Base-by-base conservation (phyloP, 768 basidiomycete species). In the Naganishia onofrii region DNA sequence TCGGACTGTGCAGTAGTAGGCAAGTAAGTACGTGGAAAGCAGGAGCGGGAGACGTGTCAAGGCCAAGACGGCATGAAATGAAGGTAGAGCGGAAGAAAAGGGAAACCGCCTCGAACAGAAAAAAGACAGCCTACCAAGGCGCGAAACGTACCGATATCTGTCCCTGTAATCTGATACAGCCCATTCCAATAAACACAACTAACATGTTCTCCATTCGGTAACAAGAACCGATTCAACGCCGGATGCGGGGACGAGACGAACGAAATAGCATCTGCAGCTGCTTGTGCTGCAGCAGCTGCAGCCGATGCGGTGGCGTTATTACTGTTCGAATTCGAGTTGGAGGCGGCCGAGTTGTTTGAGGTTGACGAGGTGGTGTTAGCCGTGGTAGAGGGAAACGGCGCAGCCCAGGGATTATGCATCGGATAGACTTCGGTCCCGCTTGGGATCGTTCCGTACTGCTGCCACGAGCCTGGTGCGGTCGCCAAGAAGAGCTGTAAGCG, bases 181-280 rank as follows among this genome's bases (percentile, higher is more conserved):
- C 92, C 89, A 60, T 88, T 87, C 94, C 94, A 97, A 21, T 92
- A 85, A 12, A 96, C 90, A 78, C 94, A 97, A 6, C 90, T 88
- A 51, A 97, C 91, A 76, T 88, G 89, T 70, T 84, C 93, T 60
- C 90, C 88, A 68, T 89, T 87, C 0, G 94, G 93, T 19, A 97
- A 86, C 46, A 88, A 85, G 81, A 96, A 96, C 34, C 92, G 86
- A 76, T 91, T 90, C 76, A 96, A 86, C 29, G 87, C 87, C 7
- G 90, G 90, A 78, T 92, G 90, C 1, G 86, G 74, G 15, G 57
- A 58, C 21, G 68, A 70, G 31, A 75, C 69, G 38, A 71, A 71
- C 3, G 66, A 68, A 28, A 71, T 66, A 10, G 72, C 44, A 19
- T 70, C 44, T 32, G 72, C 44, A 19, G 67, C 44, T 32, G 71